Conservation (phyloP, 768 basidiomycete species). For the Boletus reticulatus region DNA sequence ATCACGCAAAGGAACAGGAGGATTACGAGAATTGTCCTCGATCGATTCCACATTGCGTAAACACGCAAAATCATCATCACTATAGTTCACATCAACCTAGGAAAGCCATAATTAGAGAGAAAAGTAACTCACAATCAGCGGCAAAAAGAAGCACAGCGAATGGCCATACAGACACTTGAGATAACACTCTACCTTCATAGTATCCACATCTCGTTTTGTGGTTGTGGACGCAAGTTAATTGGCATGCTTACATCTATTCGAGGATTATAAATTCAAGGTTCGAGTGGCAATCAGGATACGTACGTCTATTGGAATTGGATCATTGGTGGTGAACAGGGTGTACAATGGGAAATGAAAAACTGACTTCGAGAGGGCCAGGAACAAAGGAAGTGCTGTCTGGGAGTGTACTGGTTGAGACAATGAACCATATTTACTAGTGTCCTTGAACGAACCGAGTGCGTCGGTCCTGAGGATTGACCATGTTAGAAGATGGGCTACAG, state of each 20-base stretch:
- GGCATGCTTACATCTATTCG: too few relatives aligned
- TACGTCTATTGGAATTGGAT: background rate
- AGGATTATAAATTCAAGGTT: too few relatives aligned
- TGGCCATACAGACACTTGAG: accelerated
- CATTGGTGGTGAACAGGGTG: too few relatives aligned
- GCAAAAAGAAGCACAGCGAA: background rate
- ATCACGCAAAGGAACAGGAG: background rate
- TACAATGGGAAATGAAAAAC: background rate
- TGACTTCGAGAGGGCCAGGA: background rate
- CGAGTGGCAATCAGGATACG: too few relatives aligned
- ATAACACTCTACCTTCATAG: too few relatives aligned
- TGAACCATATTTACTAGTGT: too few relatives aligned
- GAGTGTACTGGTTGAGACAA: background rate
- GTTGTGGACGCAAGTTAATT: too few relatives aligned
- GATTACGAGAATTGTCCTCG: too few relatives aligned
- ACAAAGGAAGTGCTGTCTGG: background rate
- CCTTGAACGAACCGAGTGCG: background rate
- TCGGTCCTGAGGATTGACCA: too few relatives aligned
- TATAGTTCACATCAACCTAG: background rate
- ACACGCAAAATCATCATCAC: background rate
- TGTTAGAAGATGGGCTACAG: too few relatives aligned
- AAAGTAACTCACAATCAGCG: background rate
- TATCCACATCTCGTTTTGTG: too few relatives aligned
- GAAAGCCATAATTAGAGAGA: background rate
- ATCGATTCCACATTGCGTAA: background rate